phyloP scores from a whole-genome alignment of 495 filamentous ascomycete genomes.

The Xylaria telfairii region DNA sequence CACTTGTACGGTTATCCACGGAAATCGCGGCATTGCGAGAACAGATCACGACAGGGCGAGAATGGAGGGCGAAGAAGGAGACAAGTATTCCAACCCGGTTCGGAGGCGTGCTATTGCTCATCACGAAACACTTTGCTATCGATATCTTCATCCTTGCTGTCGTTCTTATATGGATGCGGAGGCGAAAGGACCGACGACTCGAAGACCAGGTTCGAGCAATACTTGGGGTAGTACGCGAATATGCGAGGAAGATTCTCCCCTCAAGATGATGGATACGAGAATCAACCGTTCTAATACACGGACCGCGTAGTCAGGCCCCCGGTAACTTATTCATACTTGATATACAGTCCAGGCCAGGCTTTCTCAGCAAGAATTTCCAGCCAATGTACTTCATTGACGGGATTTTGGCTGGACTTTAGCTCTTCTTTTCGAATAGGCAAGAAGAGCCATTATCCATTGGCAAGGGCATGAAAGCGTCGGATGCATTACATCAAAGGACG shows the following conservation, averaged over 20 bases:
- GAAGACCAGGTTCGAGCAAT: conserved; percentile 76
- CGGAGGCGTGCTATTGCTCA: conserved; percentile 71
- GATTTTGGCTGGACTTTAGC: neutral
- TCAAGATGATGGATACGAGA: conserved; percentile 48
- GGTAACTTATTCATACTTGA: neutral
- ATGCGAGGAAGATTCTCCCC: conserved; percentile 61
- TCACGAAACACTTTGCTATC: conserved; percentile 74
- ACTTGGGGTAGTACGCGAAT: conserved; percentile 65
- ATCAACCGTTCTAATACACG: neutral
- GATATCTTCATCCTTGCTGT: conserved; percentile 73
- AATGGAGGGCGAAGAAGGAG: conserved; percentile 59
- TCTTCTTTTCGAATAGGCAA: neutral
- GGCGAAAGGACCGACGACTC: conserved; percentile 74
- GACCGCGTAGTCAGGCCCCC: neutral
- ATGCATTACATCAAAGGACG: neutral
- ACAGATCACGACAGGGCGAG: conserved; percentile 75
- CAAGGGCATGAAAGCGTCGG: neutral
- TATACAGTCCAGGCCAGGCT: neutral
- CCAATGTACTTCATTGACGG: neutral
- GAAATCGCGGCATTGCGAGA: conserved; percentile 94
- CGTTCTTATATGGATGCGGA: conserved; percentile 79
- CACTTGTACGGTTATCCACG: conserved; percentile 86
- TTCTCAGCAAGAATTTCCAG: neutral
- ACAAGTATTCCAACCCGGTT: conserved; percentile 71
- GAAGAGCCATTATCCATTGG: neutral